Percentiles rank a stretch among this genome's conserved stretches.
Conservation (phyloP, 495 filamentous ascomycete species). For the Lasiosphaeria hispida region DNA sequence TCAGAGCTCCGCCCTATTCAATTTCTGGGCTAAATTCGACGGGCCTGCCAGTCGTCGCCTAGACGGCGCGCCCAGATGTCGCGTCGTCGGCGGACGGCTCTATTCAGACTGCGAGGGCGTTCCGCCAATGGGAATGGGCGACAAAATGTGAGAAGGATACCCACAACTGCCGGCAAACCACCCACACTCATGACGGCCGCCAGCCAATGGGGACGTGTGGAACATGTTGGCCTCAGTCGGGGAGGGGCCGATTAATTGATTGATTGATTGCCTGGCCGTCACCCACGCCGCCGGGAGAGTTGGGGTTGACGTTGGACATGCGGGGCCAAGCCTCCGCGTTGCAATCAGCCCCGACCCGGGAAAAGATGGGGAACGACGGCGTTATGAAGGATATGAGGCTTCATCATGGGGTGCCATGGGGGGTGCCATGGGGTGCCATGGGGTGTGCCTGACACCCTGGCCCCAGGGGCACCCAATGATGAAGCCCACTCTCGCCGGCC, state of each 20-base stretch:
- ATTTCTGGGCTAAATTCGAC: slow-evolving; percentile 28
- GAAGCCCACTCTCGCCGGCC: too few relatives aligned
- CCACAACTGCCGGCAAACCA: slow-evolving; percentile 24
- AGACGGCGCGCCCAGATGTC: not conserved
- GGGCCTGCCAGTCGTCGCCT: slow-evolving; percentile 1
- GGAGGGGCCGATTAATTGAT: slow-evolving; percentile 25
- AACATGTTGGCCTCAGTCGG: not conserved
- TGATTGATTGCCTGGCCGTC: slow-evolving; percentile 16
- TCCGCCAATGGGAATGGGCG: not conserved
- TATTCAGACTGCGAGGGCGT: slow-evolving; percentile 1
- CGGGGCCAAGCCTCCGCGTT: slow-evolving; percentile 24
- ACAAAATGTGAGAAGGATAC: not conserved
- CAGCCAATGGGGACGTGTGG: slow-evolving; percentile 17
- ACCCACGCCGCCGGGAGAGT: slow-evolving; percentile 7
- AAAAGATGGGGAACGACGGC: slow-evolving; percentile 13
- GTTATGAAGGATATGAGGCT: not conserved
- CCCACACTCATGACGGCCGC: slow-evolving; percentile 1
- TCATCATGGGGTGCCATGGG: not conserved
- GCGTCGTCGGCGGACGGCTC: not conserved
- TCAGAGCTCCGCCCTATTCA: slow-evolving; percentile 19
- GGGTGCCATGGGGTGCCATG: not conserved
- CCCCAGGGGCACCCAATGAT: not conserved
- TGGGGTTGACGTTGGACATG: slow-evolving; percentile 16
- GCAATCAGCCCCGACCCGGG: slow-evolving; percentile 21
- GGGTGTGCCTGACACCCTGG: not conserved